These are phyloP conservation scores for Solanum tacnaense DNA, from an alignment of 257 asterid species.

Conservation along the genomic window DNA sequence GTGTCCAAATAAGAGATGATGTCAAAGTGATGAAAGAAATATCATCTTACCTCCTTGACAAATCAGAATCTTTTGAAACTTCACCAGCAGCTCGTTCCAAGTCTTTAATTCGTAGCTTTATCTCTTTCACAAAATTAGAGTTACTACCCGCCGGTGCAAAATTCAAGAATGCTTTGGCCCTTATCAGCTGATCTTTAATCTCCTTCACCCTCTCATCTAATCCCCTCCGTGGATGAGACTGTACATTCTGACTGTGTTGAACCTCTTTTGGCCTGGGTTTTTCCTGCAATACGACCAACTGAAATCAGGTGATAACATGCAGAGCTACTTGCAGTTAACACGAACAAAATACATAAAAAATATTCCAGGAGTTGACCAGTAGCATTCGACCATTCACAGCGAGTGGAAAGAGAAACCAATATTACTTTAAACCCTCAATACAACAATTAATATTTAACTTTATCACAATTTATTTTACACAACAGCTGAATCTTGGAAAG, in stretches of 20 bases:
- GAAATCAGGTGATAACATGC: background rate
- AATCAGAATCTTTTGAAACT: conserved; percentile 43
- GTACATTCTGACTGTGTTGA: conserved; percentile 20
- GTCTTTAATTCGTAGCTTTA: conserved; percentile 42
- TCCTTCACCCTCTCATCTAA: conserved; percentile 49
- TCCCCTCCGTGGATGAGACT: conserved; percentile 22
- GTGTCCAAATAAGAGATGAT: background rate
- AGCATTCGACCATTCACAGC: background rate
- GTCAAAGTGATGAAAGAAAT: background rate
- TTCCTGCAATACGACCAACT: conserved; percentile 36
- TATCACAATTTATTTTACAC: background rate
- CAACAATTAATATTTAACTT: background rate
- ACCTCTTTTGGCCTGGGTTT: conserved; percentile 17
- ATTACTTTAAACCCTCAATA: background rate
- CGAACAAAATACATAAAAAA: background rate
- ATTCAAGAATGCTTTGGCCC: conserved; percentile 37
- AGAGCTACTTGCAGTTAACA: background rate
- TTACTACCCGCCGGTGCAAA: conserved; percentile 34
- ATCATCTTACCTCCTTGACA: conserved; percentile 34
- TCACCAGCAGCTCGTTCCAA: conserved; percentile 39
- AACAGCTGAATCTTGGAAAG: background rate
- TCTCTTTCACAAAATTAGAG: conserved; percentile 44
- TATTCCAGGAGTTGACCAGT: background rate
- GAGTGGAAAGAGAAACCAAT: background rate
- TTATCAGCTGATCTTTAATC: conserved; percentile 48